These are phyloP conservation scores for Verbascum thapsus DNA, from an alignment of 257 asterid genomes.

Conservation along the genomic window DNA sequence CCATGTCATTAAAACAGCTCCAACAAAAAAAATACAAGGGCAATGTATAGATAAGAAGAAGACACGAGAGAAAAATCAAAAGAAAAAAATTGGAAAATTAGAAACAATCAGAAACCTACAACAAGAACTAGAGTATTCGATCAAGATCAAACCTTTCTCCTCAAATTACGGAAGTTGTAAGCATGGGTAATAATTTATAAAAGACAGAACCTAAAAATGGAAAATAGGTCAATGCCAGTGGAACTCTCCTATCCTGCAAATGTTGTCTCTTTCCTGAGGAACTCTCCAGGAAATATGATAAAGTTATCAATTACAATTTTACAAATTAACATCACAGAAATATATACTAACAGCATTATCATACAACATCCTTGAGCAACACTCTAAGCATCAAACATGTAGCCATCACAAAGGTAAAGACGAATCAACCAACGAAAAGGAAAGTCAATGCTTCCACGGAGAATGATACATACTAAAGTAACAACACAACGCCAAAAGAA, in stretches of 20 bases:
- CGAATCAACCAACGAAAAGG: background rate
- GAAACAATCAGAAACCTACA: background rate
- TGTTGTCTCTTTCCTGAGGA: background rate
- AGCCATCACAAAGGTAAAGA: background rate
- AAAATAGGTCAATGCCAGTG: background rate
- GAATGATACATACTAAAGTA: background rate
- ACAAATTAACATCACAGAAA: background rate
- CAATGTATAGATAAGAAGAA: background rate
- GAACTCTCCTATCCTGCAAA: background rate
- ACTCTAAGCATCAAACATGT: background rate
- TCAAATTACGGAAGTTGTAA: background rate
- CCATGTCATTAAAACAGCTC: background rate
- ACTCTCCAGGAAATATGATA: background rate
- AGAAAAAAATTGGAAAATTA: background rate
- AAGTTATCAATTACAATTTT: background rate
- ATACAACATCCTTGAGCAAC: background rate
- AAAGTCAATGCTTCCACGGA: background rate
- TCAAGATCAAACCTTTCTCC: background rate
- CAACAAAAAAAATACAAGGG: too few relatives aligned
- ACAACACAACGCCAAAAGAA: constrained; percentile 1
- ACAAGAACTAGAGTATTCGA: background rate
- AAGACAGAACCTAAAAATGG: too few relatives aligned
- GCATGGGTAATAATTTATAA: background rate
- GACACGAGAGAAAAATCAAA: background rate
- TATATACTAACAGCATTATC: background rate